A percentile compares a stretch with the other conserved stretches of the same genome.
Conservation (phyloP, 2,329 filamentous ascomycete genomes). For the Pestalotiopsis sp. region DNA sequence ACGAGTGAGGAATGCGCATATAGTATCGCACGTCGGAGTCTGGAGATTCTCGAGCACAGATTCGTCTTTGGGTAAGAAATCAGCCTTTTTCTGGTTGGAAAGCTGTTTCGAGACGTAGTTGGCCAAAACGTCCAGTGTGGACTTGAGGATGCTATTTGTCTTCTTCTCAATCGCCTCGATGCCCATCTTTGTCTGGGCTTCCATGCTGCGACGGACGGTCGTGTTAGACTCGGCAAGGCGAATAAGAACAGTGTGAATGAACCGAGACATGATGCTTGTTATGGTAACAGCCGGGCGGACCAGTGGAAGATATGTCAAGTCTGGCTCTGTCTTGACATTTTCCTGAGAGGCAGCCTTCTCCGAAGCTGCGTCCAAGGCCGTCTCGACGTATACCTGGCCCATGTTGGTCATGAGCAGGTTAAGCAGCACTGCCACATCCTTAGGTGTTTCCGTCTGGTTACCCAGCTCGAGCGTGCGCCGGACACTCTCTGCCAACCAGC, state of each 20-base stretch:
- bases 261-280: conserved; percentile 89
- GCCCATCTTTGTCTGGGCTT: conserved; percentile 74
- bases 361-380: conserved; percentile 66
- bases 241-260: conserved; percentile 86
- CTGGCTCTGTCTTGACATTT: conserved; percentile 78
- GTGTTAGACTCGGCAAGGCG: conserved; percentile 87
- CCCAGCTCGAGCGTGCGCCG: conserved; percentile 90
- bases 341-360: conserved; percentile 79
- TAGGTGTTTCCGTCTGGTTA: conserved; percentile 84
- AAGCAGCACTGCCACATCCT: conserved; percentile 85
- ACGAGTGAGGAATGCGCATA: conserved; percentile 77
- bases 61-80: conserved; percentile 86
- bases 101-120: conserved; percentile 77
- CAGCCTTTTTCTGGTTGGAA: conserved; percentile 78
- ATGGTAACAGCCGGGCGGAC: conserved; percentile 84
- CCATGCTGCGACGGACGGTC: conserved; percentile 86
- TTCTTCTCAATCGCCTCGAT: conserved; percentile 83
- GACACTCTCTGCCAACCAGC: conserved; percentile 95
- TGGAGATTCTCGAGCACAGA: conserved; percentile 72
- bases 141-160: conserved; percentile 63
- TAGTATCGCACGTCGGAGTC: conserved; percentile 80
- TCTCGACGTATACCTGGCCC: conserved; percentile 79
- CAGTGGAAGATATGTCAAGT: conserved; percentile 79
- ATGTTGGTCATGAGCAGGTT: conserved; percentile 83
- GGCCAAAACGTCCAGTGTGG: conserved; percentile 66